A percentile compares a stretch with the other conserved stretches of the same genome.
phyloP scores from a whole-genome alignment of 2,329 filamentous ascomycete genomes.

The Orbilia blumenaviensis region DNA sequence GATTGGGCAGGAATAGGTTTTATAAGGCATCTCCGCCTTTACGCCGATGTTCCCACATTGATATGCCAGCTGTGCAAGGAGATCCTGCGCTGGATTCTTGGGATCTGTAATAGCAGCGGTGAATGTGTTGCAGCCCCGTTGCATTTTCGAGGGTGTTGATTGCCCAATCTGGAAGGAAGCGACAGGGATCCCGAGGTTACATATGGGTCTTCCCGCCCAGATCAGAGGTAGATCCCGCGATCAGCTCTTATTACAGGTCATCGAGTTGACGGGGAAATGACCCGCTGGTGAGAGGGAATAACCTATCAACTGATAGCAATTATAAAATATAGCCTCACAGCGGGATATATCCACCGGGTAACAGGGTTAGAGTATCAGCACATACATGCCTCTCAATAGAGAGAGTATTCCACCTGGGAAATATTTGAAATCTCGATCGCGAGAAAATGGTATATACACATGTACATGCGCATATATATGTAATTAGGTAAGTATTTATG shows the following conservation, averaged over 20 bases:
- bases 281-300: not conserved
- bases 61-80: slow-evolving; percentile 4
- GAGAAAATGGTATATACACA: too few species aligned
- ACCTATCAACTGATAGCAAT: too few species aligned
- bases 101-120: slow-evolving; percentile 7
- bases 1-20: slow-evolving; percentile 5
- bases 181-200: not conserved
- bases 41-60: not conserved
- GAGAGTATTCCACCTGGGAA: too few species aligned
- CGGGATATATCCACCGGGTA: too few species aligned
- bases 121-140: slow-evolving; percentile 33
- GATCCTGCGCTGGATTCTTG: slow-evolving; percentile 15
- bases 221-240: not conserved
- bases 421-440: too few species aligned
- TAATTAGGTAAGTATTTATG: too few species aligned
- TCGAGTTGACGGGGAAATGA: too few species aligned
- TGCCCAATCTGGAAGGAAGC: not conserved
- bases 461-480: too few species aligned
- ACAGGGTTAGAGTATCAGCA: too few species aligned
- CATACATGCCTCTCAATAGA: too few species aligned
- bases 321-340: too few species aligned
- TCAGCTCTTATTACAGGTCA: too few species aligned
- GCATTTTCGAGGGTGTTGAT: not conserved
- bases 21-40: slow-evolving; percentile 5
- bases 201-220: not conserved